Evolutionary conservation across 805 yeast species (phyloP).

Genomic region (Barnettozyma sp.): DNA sequence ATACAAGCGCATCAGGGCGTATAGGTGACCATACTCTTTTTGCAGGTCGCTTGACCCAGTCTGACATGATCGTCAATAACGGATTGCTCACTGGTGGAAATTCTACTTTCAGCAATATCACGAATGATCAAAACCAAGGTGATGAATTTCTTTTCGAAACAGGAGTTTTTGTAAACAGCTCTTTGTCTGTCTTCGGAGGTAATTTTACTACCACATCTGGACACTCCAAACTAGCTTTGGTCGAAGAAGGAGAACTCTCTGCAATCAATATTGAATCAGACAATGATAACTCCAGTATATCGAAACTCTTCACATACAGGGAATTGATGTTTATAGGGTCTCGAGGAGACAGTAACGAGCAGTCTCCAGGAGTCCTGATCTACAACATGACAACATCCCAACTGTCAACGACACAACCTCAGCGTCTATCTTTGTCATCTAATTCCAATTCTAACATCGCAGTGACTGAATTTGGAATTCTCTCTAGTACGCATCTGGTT

Average conservation of each 20-base stretch:
- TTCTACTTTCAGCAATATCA: constrained; percentile 19
- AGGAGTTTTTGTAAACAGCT: constrained; percentile 40
- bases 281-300: constrained; percentile 13
- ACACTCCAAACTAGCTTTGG: constrained; percentile 21
- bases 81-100: constrained; percentile 12
- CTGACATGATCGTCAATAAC: constrained; percentile 18
- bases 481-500: constrained; percentile 37
- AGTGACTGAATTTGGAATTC: constrained; percentile 32
- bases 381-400: constrained; percentile 40
- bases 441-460: constrained; percentile 26
- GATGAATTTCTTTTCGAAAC: constrained; percentile 16
- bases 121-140: too few species aligned
- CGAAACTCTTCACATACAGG: constrained; percentile 14
- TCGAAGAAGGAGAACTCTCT: constrained; percentile 21
- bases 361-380: constrained; percentile 41
- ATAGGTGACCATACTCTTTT: constrained; percentile 18
- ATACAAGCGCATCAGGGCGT: constrained; percentile 23
- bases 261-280: constrained; percentile 27
- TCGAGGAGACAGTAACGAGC: constrained; percentile 33
- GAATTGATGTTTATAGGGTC: constrained; percentile 39
- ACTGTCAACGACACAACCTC: constrained; percentile 15
- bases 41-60: constrained; percentile 19
- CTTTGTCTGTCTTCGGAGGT: constrained; percentile 56
- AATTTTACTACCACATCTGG: constrained; percentile 31
- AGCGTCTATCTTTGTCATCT: constrained; percentile 4